Conservation (phyloP, 2,329 filamentous ascomycete genomes). For the Fusarium ramigenum region DNA sequence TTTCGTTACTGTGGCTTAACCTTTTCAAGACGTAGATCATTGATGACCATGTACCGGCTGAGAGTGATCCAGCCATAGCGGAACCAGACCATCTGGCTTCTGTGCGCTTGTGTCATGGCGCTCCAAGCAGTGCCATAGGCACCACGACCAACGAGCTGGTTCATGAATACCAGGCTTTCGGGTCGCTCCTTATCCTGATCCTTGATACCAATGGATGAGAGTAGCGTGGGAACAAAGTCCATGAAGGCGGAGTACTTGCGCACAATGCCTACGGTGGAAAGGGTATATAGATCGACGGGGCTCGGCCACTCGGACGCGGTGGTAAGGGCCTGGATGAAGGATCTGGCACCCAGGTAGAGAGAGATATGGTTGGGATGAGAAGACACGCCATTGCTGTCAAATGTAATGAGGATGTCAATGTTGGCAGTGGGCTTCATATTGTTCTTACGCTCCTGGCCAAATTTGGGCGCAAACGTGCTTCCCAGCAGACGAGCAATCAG, state of each 20-base stretch:
- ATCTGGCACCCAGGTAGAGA: constrained; percentile 81
- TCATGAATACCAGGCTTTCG: constrained; percentile 74
- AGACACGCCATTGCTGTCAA: constrained; percentile 84
- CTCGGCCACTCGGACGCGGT: constrained; percentile 71
- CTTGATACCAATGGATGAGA: constrained; percentile 49
- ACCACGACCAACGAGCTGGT: constrained; percentile 68
- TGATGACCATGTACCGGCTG: constrained; percentile 94
- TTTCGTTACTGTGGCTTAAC: constrained; percentile 31
- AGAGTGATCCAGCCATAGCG: constrained; percentile 93
- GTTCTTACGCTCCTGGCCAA: constrained; percentile 50
- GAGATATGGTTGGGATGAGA: constrained; percentile 94
- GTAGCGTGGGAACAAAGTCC: constrained; percentile 78
- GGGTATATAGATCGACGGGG: constrained; percentile 86
- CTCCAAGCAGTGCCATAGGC: constrained; percentile 70
- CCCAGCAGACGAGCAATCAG: constrained; percentile 77
- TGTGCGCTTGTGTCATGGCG: constrained; percentile 90
- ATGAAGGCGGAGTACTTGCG: constrained; percentile 86
- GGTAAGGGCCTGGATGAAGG: constrained; percentile 75
- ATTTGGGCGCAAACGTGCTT: constrained; percentile 76
- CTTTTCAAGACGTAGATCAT: constrained; percentile 75
- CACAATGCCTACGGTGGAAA: constrained; percentile 74
- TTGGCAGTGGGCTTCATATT: constrained; percentile 55
- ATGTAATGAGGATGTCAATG: constrained; percentile 89
- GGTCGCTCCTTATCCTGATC: constrained; percentile 55
- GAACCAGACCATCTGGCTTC: constrained; percentile 99